Evolutionary conservation across 345 rosid species (phyloP).

Genomic region (Crucihimalaya himalaica): DNA sequence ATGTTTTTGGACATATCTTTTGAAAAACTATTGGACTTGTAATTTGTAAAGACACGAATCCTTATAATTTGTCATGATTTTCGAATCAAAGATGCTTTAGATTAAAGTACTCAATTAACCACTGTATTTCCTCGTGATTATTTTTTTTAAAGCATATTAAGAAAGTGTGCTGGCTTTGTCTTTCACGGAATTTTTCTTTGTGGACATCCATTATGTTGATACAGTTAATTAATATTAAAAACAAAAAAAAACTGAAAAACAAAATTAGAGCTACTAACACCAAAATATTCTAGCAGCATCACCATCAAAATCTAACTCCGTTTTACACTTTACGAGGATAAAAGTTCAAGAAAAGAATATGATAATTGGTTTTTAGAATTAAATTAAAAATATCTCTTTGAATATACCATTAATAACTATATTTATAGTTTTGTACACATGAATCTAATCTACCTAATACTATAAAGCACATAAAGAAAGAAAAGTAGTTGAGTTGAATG

Average conservation of each 20-base stretch:
- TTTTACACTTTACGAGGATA: not conserved
- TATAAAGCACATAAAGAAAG: not conserved
- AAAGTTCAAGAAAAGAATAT: not conserved
- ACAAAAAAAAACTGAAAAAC: not conserved
- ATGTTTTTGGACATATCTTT: not conserved
- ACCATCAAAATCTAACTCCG: not conserved
- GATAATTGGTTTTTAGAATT: conserved; percentile 8
- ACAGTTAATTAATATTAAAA: not conserved
- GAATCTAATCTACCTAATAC: conserved; percentile 30
- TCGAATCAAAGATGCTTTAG: conserved; percentile 7
- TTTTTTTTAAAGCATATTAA: not conserved
- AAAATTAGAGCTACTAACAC: not conserved
- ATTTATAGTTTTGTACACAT: conserved; percentile 12
- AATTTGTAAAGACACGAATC: conserved; percentile 1
- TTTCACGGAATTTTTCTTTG: not conserved
- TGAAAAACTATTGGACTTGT: conserved; percentile 12
- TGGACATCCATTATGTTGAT: not conserved
- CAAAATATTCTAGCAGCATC: not conserved
- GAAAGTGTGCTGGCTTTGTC: not conserved
- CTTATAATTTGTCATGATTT: conserved; percentile 19
- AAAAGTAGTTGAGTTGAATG: conserved; percentile 33
- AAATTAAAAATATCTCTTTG: not conserved
- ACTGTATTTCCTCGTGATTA: not conserved
- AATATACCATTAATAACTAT: conserved; percentile 1
- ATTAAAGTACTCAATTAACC: not conserved